phyloP scores from a whole-genome alignment of 2,329 filamentous ascomycete species.

The Aotearoamyces nothofagi region DNA sequence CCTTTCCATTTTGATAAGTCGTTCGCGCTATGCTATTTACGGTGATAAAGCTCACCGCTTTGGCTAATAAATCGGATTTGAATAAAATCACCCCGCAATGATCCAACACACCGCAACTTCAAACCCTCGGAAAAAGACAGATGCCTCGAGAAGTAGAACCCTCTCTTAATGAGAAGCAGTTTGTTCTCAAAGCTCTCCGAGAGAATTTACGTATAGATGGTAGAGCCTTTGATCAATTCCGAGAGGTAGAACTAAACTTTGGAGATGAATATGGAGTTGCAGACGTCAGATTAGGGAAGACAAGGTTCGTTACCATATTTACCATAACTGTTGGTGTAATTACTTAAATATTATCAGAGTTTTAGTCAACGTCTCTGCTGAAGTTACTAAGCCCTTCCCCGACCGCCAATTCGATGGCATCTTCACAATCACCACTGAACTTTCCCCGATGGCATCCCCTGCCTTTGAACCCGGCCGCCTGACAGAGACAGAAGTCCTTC shows the following conservation, averaged over 20 bases:
- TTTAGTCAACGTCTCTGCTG: slow-evolving; percentile 70
- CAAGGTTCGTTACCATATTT: slow-evolving; percentile 34
- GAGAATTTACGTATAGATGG: slow-evolving; percentile 75
- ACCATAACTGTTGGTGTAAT: too few relatives aligned
- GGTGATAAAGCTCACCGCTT: slow-evolving; percentile 24
- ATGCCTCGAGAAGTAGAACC: slow-evolving; percentile 93
- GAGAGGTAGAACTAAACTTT: slow-evolving; percentile 63
- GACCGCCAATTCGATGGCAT: slow-evolving; percentile 92
- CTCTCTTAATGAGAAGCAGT: slow-evolving; percentile 76
- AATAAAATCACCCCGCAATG: slow-evolving; percentile 2
- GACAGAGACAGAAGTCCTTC: slow-evolving; percentile 69
- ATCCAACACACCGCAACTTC: slow-evolving; percentile 7
- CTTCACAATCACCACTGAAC: slow-evolving; percentile 82
- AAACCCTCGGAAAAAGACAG: too few relatives aligned
- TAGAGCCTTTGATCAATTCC: slow-evolving; percentile 65
- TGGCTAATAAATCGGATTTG: too few relatives aligned
- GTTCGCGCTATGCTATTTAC: background rate
- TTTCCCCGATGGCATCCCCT: slow-evolving; percentile 84
- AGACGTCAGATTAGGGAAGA: slow-evolving; percentile 79
- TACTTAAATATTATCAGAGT: slow-evolving; percentile 37
- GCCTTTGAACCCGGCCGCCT: slow-evolving; percentile 77
- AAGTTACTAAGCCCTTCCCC: slow-evolving; percentile 70
- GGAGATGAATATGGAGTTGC: slow-evolving; percentile 84
- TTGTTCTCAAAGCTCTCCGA: slow-evolving; percentile 68
- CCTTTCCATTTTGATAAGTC: too few relatives aligned